These are phyloP conservation scores for Tephrocybe sp. DNA, from an alignment of 768 basidiomycete genomes.

Conservation along the genomic window DNA sequence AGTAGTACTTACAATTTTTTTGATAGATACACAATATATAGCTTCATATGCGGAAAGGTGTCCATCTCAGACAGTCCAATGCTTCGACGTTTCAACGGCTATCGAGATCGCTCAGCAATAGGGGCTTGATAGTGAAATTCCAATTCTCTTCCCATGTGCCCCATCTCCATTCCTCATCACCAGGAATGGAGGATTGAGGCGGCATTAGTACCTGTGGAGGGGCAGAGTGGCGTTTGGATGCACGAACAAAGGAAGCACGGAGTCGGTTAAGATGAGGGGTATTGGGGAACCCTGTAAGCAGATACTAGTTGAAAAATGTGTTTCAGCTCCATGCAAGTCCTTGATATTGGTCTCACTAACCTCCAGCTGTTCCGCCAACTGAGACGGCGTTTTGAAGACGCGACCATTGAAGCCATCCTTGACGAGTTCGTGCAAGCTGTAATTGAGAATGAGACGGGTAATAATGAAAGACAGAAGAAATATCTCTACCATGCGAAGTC, in stretches of 20 bases:
- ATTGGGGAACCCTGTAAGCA: constrained; percentile 60
- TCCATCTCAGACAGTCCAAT: neutral
- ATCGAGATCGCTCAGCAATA: constrained; percentile 34
- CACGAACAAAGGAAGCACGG: constrained; percentile 42
- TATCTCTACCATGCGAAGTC: constrained; percentile 75
- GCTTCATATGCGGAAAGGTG: no score
- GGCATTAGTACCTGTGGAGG: constrained; percentile 19
- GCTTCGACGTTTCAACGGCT: constrained; percentile 3
- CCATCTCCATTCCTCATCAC: constrained; percentile 51
- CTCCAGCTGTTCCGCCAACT: constrained; percentile 74
- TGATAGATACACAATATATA: neutral
- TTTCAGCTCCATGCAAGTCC: constrained; percentile 2
- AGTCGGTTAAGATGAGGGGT: constrained; percentile 49
- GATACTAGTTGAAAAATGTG: constrained; percentile 32
- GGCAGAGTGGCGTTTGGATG: constrained; percentile 25
- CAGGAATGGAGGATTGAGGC: constrained; percentile 17
- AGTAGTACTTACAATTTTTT: constrained; percentile 5
- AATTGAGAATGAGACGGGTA: constrained; percentile 1
- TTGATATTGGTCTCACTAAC: constrained; percentile 32
- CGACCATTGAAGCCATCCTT: constrained; percentile 82
- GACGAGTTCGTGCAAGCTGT: constrained; percentile 84
- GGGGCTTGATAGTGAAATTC: constrained; percentile 61
- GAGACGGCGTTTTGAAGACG: constrained; percentile 62
- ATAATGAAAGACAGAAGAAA: neutral
- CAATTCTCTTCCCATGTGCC: constrained; percentile 86